A percentile compares a stretch with the other conserved stretches of the same genome.
Evolutionary conservation across 2,329 filamentous ascomycete genomes (phyloP).

Genomic region (Penicillium hordei): DNA sequence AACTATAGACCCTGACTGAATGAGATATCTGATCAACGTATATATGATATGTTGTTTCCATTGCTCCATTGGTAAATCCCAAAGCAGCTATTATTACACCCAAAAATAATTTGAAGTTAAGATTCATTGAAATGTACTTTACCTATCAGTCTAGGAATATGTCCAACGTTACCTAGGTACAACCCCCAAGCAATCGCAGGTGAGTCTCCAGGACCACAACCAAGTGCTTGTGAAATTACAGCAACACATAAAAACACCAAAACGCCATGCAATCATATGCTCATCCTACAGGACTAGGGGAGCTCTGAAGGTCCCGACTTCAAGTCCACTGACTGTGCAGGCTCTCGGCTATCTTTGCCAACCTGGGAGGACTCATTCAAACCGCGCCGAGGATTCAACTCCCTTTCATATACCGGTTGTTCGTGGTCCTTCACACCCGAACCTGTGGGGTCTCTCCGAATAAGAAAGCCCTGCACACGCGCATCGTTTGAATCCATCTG

Average conservation of each 20-base stretch:
- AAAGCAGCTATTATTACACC: background rate
- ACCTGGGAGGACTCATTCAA: background rate
- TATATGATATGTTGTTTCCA: background rate
- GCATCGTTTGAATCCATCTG: slow-evolving; percentile 54
- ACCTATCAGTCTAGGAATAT: background rate
- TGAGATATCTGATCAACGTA: background rate
- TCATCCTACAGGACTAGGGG: background rate
- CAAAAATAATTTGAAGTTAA: background rate
- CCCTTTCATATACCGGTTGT: slow-evolving; percentile 40
- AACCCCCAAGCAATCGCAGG: background rate
- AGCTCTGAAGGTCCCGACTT: background rate
- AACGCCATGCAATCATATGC: background rate
- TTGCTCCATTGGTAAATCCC: background rate
- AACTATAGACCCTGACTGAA: too few species aligned
- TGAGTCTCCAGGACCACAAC: background rate
- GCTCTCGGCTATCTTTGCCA: background rate
- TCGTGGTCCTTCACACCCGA: slow-evolving; percentile 48
- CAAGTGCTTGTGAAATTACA: background rate
- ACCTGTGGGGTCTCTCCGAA: slow-evolving; percentile 63
- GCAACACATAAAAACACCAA: background rate
- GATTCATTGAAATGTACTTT: background rate
- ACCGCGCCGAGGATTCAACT: slow-evolving; percentile 27
- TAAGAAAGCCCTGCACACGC: slow-evolving; percentile 74
- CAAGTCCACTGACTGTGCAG: background rate
- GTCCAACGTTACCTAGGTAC: background rate